These are phyloP conservation scores for Botrytis galanthina DNA, from an alignment of 2,329 filamentous ascomycete genomes.

Conservation along the genomic window DNA sequence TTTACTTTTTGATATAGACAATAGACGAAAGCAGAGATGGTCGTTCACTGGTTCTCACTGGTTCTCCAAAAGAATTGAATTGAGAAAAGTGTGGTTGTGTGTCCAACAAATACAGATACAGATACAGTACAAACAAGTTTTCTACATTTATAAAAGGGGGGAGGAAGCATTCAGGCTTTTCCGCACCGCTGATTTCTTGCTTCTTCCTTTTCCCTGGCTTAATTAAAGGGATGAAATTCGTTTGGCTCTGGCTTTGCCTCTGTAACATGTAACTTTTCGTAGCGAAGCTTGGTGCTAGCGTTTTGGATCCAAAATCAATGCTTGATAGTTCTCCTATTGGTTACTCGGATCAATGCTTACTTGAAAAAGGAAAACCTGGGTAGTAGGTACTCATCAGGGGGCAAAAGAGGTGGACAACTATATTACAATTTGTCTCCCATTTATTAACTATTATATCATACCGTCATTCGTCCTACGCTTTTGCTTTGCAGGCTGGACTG, in stretches of 20 bases:
- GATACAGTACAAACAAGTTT: not conserved
- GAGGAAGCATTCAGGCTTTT: not conserved
- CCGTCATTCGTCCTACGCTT: not conserved
- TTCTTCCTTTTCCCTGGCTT: conserved; percentile 3
- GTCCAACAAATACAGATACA: not conserved
- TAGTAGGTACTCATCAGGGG: conserved; percentile 4
- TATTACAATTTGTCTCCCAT: not conserved
- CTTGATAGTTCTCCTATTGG: conserved; percentile 11
- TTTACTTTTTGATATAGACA: not conserved
- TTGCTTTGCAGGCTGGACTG: not conserved
- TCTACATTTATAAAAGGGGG: conserved; percentile 9
- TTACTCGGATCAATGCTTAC: not conserved
- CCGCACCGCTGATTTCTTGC: conserved; percentile 10
- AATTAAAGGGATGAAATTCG: conserved; percentile 20
- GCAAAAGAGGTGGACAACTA: not conserved
- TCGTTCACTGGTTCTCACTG: not conserved
- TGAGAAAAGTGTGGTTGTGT: not conserved
- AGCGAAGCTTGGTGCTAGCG: conserved; percentile 16
- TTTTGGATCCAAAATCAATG: conserved; percentile 6
- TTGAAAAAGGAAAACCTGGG: not conserved
- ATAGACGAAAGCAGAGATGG: not conserved
- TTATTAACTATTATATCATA: not conserved
- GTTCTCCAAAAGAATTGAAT: not conserved
- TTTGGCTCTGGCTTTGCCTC: conserved; percentile 11
- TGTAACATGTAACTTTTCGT: conserved; percentile 13